A percentile compares a stretch with the other conserved stretches of the same genome.
Conservation (phyloP, 1,284 basidiomycete species). For the Cryptococcus jaspeensis region DNA sequence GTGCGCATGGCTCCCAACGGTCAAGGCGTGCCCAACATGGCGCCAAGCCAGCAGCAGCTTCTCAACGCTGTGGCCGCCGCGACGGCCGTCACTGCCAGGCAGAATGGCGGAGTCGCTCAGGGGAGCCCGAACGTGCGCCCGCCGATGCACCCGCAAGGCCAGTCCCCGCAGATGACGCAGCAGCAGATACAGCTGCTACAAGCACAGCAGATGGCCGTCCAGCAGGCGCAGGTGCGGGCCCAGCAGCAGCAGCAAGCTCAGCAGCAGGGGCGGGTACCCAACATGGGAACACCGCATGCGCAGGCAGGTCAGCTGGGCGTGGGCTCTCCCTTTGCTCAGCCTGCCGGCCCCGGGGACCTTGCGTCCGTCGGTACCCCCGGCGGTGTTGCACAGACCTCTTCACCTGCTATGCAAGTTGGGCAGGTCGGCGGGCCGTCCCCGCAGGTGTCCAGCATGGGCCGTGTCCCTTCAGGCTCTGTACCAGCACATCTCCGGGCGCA, state of each 20-base stretch:
- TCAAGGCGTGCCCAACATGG: constrained; percentile 33
- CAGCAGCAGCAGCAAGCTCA: constrained; percentile 24
- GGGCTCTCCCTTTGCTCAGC: constrained; percentile 16
- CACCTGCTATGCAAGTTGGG: constrained; percentile 19
- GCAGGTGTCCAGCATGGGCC: constrained; percentile 7
- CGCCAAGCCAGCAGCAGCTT: constrained; percentile 43
- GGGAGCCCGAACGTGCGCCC: constrained; percentile 13
- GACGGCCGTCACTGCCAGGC: constrained; percentile 32
- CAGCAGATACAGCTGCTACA: constrained; percentile 45
- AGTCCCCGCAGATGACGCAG: constrained; percentile 31
- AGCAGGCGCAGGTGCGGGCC: constrained; percentile 29
- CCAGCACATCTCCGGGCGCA: constrained; percentile 22
- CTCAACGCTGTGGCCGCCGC: constrained; percentile 45
- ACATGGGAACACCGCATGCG: constrained; percentile 25
- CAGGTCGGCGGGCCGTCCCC: constrained; percentile 14
- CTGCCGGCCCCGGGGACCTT: constrained; percentile 7
- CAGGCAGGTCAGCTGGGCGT: constrained; percentile 25
- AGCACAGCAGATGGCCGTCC: constrained; percentile 39
- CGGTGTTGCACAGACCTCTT: constrained; percentile 3
- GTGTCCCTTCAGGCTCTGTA: constrained; percentile 11
- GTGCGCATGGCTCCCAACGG: constrained; percentile 29
- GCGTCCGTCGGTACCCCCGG: neutral
- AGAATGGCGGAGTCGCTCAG: constrained; percentile 8
- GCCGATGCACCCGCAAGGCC: constrained; percentile 9
- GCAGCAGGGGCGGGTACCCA: constrained; percentile 18